Evolutionary conservation across 345 rosid species (phyloP).

Genomic region (Bruguiera sexangula): DNA sequence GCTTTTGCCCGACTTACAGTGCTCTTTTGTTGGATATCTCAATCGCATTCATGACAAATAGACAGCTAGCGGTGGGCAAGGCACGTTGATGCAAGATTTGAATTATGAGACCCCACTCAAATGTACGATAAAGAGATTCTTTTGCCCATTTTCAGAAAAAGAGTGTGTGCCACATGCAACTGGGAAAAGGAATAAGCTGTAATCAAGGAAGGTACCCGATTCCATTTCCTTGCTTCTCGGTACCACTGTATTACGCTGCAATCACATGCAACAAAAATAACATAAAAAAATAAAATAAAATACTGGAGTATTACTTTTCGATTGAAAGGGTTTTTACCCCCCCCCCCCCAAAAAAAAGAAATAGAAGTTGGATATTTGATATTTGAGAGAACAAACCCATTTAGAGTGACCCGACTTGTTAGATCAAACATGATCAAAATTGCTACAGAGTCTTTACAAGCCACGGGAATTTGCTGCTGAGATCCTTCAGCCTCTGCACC

Average conservation of each 20-base stretch:
- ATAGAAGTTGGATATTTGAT: not conserved
- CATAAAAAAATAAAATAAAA: not conserved
- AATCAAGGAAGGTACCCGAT: constrained; percentile 44
- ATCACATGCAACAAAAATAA: not conserved
- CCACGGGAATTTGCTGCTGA: constrained; percentile 46
- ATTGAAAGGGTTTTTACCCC: too few species aligned
- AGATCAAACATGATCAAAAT: constrained; percentile 84
- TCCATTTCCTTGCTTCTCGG: constrained; percentile 66
- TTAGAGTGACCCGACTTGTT: constrained; percentile 77
- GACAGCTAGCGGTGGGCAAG: too few species aligned
- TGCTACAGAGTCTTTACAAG: constrained; percentile 85
- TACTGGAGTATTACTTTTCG: not conserved
- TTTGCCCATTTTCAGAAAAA: not conserved
- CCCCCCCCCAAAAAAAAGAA: not conserved
- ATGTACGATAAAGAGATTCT: too few species aligned
- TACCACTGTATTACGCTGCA: constrained; percentile 77
- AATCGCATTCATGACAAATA: too few species aligned
- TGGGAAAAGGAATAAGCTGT: too few species aligned
- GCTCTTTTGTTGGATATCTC: too few species aligned
- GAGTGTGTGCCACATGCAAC: not conserved
- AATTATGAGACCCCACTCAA: too few species aligned
- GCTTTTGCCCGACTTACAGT: too few species aligned
- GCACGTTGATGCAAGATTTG: too few species aligned
- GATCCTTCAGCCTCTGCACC: constrained; percentile 50
- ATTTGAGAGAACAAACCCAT: constrained; percentile 34